A percentile compares a stretch with the other conserved stretches of the same genome.
phyloP scores from a whole-genome alignment of 345 rosid species.

The Aegle marmelos region DNA sequence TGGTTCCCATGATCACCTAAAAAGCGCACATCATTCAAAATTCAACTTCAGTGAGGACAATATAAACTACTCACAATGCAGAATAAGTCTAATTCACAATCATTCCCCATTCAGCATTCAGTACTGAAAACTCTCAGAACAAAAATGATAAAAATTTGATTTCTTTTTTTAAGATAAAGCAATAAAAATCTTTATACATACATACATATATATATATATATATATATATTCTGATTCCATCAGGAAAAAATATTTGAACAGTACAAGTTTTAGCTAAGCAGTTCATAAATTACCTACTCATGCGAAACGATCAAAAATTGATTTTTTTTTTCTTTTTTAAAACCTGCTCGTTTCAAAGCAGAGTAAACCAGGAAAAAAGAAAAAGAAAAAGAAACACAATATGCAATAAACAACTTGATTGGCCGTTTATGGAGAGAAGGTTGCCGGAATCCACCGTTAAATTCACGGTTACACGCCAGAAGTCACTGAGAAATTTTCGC shows the following conservation, averaged over 20 bases:
- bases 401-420: background rate
- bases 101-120: background rate
- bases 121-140: background rate
- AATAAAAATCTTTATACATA: too few relatives aligned
- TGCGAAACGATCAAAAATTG: background rate
- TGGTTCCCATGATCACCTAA: slow-evolving; percentile 57
- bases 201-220: too few relatives aligned
- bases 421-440: background rate
- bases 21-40: background rate
- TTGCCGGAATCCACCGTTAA: background rate
- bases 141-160: background rate
- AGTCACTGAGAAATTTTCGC: background rate
- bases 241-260: too few relatives aligned
- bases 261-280: background rate
- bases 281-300: background rate
- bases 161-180: too few relatives aligned
- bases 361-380: background rate
- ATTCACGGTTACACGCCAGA: background rate
- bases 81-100: background rate
- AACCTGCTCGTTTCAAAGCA: background rate
- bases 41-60: background rate
- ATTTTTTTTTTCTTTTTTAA: background rate
- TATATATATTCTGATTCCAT: too few relatives aligned
- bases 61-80: background rate
- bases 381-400: background rate